Evolutionary conservation across 1,284 basidiomycete genomes (phyloP), one percentile per base, ranked within the genome.

Genomic region (Naganishia liquefaciens): DNA sequence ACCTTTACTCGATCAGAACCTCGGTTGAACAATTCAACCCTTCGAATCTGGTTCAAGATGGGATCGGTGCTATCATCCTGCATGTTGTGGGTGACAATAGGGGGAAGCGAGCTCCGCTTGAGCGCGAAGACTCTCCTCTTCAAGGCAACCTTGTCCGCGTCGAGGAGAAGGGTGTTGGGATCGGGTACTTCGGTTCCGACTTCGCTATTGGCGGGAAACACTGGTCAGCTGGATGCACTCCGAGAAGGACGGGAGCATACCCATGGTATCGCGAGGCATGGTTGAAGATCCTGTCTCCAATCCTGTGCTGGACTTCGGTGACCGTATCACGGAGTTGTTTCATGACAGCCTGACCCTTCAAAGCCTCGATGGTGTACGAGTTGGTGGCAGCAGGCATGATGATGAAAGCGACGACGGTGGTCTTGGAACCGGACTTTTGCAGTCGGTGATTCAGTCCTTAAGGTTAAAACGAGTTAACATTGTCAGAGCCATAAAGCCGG

Each of bases 71-170:
- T 80, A 76, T 98, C 95, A 76, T 98, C 94, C 37, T 85, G 86
- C 94, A 98, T 98, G 81, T 99, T 99, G 83, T 99, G 95, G 19
- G 95, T 99, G 42, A 89, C 89, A 46, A 99, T 85, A 0, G 95
- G 91, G 0, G 95, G 95, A 23, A 95, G 85, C 25, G 91, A 88
- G 81, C 90, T 92, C 68, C 95, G 87, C 81, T 94, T 95, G 67
- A 99, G 85, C 1, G 95, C 95, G 76, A 95, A 96, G 68, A 96
- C 94, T 66, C 95, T 89, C 17, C 94, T 87, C 81, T 99, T 99
- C 72, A 99, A 85, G 23, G 93, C 82, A n/a, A 98, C 88, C 78
- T 91, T 91, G 81, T 99, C 95, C 77, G 96, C 91, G 33, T 88
- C 85, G 0, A 92, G 93, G 25, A 98, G 82, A 17, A 99, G 84